Evolutionary conservation across 2,329 filamentous ascomycete genomes (phyloP).

Genomic region (Dothiorella sarmentorum): DNA sequence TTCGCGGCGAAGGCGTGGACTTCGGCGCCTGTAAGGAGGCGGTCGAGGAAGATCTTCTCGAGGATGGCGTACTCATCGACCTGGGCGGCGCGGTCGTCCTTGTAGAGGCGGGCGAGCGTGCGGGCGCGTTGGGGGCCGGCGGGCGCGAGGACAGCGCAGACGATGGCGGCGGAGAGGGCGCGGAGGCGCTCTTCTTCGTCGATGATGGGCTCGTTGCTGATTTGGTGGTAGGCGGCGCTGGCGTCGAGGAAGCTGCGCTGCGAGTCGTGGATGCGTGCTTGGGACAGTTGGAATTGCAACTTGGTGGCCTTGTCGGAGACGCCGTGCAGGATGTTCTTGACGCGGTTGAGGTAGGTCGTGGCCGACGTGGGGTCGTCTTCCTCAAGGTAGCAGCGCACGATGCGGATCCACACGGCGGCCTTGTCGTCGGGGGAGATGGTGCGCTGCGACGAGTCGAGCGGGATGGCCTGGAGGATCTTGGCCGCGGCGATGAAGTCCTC

Average conservation of each 20-base stretch:
- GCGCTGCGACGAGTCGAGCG: conserved; percentile 84
- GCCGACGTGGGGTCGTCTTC: conserved; percentile 85
- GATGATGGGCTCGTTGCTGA: conserved; percentile 74
- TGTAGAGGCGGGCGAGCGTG: conserved; percentile 80
- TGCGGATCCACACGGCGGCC: conserved; percentile 84
- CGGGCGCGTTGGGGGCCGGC: conserved; percentile 82
- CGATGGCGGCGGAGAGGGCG: conserved; percentile 81
- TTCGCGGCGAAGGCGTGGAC: conserved; percentile 80
- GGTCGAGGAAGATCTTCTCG: conserved; percentile 96
- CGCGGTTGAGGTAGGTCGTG: conserved; percentile 85
- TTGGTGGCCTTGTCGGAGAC: conserved; percentile 70
- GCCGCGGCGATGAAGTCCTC: conserved; percentile 81
- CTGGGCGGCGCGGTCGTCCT: conserved; percentile 77
- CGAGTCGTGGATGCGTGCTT: conserved; percentile 89
- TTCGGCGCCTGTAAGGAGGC: conserved; percentile 75
- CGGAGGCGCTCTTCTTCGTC: conserved; percentile 82
- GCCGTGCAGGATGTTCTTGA: conserved; percentile 85
- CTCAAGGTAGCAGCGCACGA: conserved; percentile 90
- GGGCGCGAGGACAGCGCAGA: conserved; percentile 87
- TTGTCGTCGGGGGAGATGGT: conserved; percentile 78
- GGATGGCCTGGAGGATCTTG: conserved; percentile 73
- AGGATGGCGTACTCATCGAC: conserved; percentile 82
- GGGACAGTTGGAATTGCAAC: conserved; percentile 84
- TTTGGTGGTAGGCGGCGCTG: conserved; percentile 80
- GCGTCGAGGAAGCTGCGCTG: conserved; percentile 87